Conservation (phyloP, 2,329 filamentous ascomycete genomes). For the Rutstroemia sp. region DNA sequence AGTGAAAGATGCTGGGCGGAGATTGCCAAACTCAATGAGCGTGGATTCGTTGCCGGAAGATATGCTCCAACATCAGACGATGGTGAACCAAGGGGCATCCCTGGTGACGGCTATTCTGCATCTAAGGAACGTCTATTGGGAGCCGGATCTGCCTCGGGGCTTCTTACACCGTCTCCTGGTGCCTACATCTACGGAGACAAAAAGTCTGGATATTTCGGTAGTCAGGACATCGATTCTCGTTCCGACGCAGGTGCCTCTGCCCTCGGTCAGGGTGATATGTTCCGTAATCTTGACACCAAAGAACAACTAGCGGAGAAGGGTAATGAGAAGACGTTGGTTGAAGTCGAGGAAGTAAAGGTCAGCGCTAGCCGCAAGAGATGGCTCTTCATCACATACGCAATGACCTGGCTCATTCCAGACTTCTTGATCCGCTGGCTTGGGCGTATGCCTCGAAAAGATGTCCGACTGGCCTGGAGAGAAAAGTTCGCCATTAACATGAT, state of each 20-base stretch:
- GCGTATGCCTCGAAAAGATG: conserved; percentile 84
- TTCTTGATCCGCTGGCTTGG: conserved; percentile 70
- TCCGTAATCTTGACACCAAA: conserved; percentile 89
- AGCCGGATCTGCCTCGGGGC: conserved; percentile 33
- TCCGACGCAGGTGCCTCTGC: conserved; percentile 92
- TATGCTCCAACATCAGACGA: conserved; percentile 51
- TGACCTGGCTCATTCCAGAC: conserved; percentile 87
- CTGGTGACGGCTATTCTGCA: conserved; percentile 50
- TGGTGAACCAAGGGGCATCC: conserved; percentile 52
- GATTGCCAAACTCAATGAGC: conserved; percentile 67
- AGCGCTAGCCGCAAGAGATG: conserved; percentile 82
- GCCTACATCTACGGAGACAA: conserved; percentile 66
- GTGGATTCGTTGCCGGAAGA: conserved; percentile 43
- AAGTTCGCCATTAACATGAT: conserved; percentile 97
- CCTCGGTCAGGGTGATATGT: conserved; percentile 91
- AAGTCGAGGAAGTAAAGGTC: conserved; percentile 77
- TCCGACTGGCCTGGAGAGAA: conserved; percentile 90
- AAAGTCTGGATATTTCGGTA: conserved; percentile 71
- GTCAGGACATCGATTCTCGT: conserved; percentile 60
- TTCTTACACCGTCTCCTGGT: conserved; percentile 46
- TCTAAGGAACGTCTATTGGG: conserved; percentile 52
- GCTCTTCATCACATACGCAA: conserved; percentile 72
- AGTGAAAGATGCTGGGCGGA: conserved; percentile 96
- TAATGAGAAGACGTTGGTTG: conserved; percentile 81
- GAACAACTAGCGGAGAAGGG: conserved; percentile 94